Evolutionary conservation across 2,329 filamentous ascomycete genomes (phyloP).

Genomic region (Mycosphaerella sp.): DNA sequence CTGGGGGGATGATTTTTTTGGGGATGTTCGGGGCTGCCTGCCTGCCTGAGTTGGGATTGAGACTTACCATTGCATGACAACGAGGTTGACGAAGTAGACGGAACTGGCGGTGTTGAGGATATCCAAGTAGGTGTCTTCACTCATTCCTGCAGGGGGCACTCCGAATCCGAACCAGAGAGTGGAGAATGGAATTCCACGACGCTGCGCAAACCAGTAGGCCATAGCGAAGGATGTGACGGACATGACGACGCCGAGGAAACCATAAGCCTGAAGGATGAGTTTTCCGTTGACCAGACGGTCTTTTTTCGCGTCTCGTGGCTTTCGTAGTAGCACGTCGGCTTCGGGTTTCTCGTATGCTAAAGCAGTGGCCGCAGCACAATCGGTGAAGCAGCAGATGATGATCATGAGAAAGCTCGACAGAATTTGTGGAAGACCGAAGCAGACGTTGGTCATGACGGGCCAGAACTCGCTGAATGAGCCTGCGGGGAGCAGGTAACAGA

Average conservation of each 20-base stretch:
- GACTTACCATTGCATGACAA: constrained; percentile 59
- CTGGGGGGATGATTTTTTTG: too few relatives aligned
- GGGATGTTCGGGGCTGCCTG: too few relatives aligned
- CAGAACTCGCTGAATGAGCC: constrained; percentile 70
- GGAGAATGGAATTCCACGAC: constrained; percentile 58
- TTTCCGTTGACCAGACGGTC: constrained; percentile 69
- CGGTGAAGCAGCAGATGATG: constrained; percentile 61
- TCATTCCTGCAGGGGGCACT: constrained; percentile 42
- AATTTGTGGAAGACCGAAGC: constrained; percentile 67
- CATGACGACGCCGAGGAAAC: constrained; percentile 56
- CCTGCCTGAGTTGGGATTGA: too few relatives aligned
- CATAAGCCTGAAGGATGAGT: constrained; percentile 67
- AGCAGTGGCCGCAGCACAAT: constrained; percentile 65
- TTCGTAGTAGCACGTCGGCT: constrained; percentile 64
- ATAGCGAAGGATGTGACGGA: constrained; percentile 41
- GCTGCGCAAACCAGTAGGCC: constrained; percentile 42
- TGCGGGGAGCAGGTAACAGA: constrained; percentile 67
- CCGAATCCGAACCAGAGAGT: constrained; percentile 65
- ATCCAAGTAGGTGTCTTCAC: constrained; percentile 48
- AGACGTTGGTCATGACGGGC: constrained; percentile 67
- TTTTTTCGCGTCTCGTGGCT: constrained; percentile 61
- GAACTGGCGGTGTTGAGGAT: constrained; percentile 61
- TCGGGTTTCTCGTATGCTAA: constrained; percentile 73
- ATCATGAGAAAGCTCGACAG: constrained; percentile 66
- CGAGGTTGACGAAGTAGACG: constrained; percentile 74